These are phyloP conservation scores for Xylaria sp. DNA, from an alignment of 2,329 filamentous ascomycete species.

Conservation along the genomic window DNA sequence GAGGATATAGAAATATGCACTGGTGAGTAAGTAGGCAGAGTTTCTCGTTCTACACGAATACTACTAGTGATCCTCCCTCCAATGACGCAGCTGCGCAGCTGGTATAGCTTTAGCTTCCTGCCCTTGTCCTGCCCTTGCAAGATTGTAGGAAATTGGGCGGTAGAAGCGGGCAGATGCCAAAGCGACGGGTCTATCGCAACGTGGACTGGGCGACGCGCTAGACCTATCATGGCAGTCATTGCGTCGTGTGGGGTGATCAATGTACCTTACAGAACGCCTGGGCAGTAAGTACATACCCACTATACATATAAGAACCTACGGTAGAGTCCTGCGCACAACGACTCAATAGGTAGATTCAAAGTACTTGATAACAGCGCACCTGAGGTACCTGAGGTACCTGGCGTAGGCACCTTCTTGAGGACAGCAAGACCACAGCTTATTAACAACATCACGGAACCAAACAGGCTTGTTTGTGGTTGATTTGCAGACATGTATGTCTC, in stretches of 20 bases:
- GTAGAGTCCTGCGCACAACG: no score
- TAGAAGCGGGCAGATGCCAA: slow-evolving; percentile 39
- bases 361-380: slow-evolving; percentile 2
- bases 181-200: slow-evolving; percentile 25
- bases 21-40: background rate
- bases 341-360: background rate
- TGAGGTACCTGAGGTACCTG: slow-evolving; percentile 2
- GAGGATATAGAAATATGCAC: slow-evolving; percentile 9
- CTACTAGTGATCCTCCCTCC: background rate
- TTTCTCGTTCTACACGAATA: background rate
- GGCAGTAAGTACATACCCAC: background rate
- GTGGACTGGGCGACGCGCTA: slow-evolving; percentile 33
- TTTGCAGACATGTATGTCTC: background rate
- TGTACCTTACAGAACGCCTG: background rate
- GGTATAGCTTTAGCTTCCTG: slow-evolving; percentile 25
- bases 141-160: slow-evolving; percentile 31
- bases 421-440: slow-evolving; percentile 26
- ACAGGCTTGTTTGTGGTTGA: background rate
- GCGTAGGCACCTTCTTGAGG: slow-evolving; percentile 4
- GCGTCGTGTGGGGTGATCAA: background rate
- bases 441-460: background rate
- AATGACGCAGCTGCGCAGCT: slow-evolving; percentile 41
- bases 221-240: background rate
- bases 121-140: background rate
- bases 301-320: background rate